A percentile compares a stretch with the other conserved stretches of the same genome.
Conservation (phyloP, 2,329 filamentous ascomycete species). For the Stagonosporopsis cucurbitacearum region DNA sequence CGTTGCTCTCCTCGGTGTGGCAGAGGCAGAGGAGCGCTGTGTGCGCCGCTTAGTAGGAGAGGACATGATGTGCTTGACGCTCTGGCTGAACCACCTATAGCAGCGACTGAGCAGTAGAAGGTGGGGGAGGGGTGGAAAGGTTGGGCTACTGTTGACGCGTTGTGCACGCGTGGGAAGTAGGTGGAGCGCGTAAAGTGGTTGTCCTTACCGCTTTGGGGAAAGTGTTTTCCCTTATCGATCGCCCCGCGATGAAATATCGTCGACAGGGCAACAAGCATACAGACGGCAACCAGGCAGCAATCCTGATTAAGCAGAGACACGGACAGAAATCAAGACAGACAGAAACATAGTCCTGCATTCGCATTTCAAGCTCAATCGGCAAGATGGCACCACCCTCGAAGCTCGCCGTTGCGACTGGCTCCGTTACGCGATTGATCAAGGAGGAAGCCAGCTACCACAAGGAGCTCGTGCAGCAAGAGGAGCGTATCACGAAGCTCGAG, state of each 20-base stretch:
- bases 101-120: not conserved
- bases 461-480: conserved; percentile 78
- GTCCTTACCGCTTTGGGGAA: conserved; percentile 5
- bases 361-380: not conserved
- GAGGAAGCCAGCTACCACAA: conserved; percentile 91
- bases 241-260: conserved; percentile 27
- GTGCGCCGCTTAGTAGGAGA: conserved; percentile 65
- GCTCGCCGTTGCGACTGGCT: conserved; percentile 79
- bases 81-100: conserved; percentile 4
- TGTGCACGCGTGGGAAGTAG: conserved; percentile 33
- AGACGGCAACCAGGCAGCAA: conserved; percentile 12
- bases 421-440: conserved; percentile 84
- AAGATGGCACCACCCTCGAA: conserved; percentile 78
- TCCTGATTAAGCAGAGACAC: not conserved
- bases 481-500: conserved; percentile 73
- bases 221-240: conserved; percentile 9
- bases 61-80: conserved; percentile 61
- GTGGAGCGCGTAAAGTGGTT: conserved; percentile 32
- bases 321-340: not conserved
- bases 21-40: conserved; percentile 61
- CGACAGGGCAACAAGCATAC: not conserved
- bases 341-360: not conserved
- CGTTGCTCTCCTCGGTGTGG: conserved; percentile 61
- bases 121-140: conserved; percentile 20
- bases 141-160: conserved; percentile 27